A percentile compares a stretch with the other conserved stretches of the same genome.
Conservation (phyloP, 2,329 filamentous ascomycete species). For the Cercospora sp. region DNA sequence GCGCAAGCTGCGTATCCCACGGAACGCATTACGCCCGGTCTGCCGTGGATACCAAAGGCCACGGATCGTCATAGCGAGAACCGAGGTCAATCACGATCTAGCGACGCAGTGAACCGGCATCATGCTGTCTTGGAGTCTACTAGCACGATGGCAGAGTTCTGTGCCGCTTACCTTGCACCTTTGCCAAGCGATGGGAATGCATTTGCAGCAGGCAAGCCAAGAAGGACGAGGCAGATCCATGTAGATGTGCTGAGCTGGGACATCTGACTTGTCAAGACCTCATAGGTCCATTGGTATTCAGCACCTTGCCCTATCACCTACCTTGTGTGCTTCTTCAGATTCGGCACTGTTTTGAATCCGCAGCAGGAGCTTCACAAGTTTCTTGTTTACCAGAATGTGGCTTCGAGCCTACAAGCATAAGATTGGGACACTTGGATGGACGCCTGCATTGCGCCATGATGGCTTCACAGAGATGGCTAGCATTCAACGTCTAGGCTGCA, state of each 20-base stretch:
- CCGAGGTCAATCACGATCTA: neutral
- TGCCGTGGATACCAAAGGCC: slow-evolving; percentile 2
- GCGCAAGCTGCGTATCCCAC: neutral
- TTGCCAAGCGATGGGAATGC: slow-evolving; percentile 5
- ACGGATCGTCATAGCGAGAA: neutral
- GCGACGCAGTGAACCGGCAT: neutral
- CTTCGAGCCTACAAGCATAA: neutral
- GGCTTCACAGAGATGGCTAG: neutral
- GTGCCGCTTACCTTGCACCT: slow-evolving; percentile 6
- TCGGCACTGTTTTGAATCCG: neutral
- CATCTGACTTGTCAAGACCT: neutral
- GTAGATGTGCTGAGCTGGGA: slow-evolving; percentile 11
- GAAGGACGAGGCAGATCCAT: neutral
- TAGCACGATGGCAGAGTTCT: slow-evolving; percentile 7
- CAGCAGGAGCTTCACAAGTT: neutral
- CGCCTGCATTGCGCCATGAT: neutral
- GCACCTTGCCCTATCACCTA: neutral
- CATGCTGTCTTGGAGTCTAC: neutral
- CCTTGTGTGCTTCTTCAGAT: neutral
- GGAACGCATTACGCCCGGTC: neutral
- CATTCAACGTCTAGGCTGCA: neutral
- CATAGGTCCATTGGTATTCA: neutral
- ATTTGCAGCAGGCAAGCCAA: neutral
- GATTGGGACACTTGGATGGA: neutral
- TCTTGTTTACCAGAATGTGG: neutral